phyloP scores from a whole-genome alignment of 2,329 filamentous ascomycete species.

The Leptographium procerum region DNA sequence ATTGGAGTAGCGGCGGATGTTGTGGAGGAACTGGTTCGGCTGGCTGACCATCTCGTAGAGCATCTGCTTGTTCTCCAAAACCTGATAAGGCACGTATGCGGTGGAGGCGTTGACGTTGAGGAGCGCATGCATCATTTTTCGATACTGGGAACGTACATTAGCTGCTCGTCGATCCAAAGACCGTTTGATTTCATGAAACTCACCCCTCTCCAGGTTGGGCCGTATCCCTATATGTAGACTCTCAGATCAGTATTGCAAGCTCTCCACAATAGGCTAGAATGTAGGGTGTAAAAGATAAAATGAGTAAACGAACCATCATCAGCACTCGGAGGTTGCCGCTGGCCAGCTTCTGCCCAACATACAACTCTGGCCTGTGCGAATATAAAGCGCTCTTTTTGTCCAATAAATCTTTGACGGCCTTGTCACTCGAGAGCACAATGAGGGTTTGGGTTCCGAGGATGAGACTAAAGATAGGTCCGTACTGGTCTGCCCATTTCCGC shows the following conservation, averaged over 20 bases:
- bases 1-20: conserved; percentile 13
- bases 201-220: conserved; percentile 21
- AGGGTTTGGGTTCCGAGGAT: conserved; percentile 36
- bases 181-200: background rate
- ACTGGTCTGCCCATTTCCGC: conserved; percentile 39
- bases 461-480: conserved; percentile 38
- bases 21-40: conserved; percentile 13
- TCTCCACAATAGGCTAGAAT: background rate
- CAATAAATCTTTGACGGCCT: conserved; percentile 35
- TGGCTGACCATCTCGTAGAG: conserved; percentile 31
- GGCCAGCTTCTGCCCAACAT: conserved; percentile 10
- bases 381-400: conserved; percentile 39
- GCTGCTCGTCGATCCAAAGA: background rate
- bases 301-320: conserved; percentile 6
- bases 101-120: conserved; percentile 34
- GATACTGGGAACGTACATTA: conserved; percentile 8
- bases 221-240: conserved; percentile 14
- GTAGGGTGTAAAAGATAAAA: background rate
- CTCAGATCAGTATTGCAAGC: background rate
- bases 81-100: conserved; percentile 42
- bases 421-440: conserved; percentile 22
- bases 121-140: conserved; percentile 30
- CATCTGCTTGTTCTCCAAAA: conserved; percentile 44
- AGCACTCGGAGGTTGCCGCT: background rate
- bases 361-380: conserved; percentile 27